Base-by-base conservation (phyloP, 805 yeast species). In the Candida maesae region DNA sequence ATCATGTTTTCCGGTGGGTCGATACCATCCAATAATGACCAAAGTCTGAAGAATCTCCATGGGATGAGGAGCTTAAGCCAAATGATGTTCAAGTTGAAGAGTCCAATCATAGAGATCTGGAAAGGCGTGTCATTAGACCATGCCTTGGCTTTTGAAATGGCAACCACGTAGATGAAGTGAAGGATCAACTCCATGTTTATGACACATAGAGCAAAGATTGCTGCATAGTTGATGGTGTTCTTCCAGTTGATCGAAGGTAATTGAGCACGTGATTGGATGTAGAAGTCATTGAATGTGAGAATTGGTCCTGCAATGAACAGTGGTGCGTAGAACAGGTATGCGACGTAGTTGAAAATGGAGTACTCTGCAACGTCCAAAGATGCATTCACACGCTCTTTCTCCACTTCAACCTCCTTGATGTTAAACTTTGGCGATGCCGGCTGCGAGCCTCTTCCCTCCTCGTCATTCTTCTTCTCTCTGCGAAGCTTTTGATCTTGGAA, bases 1-100 rank as follows among this genome's bases (percentile, higher is more conserved):
- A 93, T 80, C 98, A 93, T 93, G 57, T 93, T 93, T 59, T 93
- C 99, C 2, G 99, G 98, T 0, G 98, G 86, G 56, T 93, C 98
- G 38, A 91, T 87, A 0, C 85, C 86, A 61, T 93, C 99, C n/a
- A 86, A 51, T 42, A 93, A 65, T 7, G 93, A 75, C 99, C 99
- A 93, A 50, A 91, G 70, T 47, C 99, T 70, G 66, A 93, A 93
- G 36, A 91, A 66, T 58, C 99, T 73, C 99, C 99, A 93, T 6
- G 99, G 99, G 39, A 93, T 83, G 42, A 93, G 72, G 29, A 93
- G 64, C 60, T 93, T 93, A 50, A 93, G 71, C 98, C 98, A 93
- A 41, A 93, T 86, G 38, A 93, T 78, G 54, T 86, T 90, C 54
- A 93, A 71, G 56, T 88, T 90, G 70, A 91, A 86, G 47, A 88